phyloP scores from a whole-genome alignment of 129 eudicot species.

The Flaveria trinervia region DNA sequence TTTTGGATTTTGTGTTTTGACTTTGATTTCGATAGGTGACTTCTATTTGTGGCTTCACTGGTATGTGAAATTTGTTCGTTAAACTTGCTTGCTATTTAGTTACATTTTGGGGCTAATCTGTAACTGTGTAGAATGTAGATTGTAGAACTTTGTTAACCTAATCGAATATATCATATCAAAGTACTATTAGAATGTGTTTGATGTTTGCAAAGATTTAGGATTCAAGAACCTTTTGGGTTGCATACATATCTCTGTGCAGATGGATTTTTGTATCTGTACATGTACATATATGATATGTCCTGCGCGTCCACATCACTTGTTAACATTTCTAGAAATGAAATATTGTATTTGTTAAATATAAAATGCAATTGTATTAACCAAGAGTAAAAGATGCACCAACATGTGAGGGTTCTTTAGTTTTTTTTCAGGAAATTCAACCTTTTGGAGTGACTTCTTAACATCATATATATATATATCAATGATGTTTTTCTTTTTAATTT shows the following conservation, averaged over 20 bases:
- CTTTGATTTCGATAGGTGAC: neutral
- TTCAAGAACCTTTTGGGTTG: neutral
- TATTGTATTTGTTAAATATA: neutral
- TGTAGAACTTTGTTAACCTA: slow-evolving; percentile 6
- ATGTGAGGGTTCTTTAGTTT: neutral
- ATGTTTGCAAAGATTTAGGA: no score
- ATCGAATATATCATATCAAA: neutral
- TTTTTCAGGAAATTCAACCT: no score
- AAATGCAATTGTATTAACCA: neutral
- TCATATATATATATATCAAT: no score
- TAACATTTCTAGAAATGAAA: neutral
- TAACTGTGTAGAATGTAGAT: neutral
- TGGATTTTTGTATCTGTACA: no score
- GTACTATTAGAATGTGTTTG: neutral
- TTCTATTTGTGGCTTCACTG: no score
- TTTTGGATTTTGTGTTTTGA: neutral
- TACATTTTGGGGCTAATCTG: neutral
- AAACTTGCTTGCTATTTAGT: slow-evolving; percentile 1
- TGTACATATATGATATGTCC: no score
- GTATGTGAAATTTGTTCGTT: neutral
- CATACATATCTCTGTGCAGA: no score
- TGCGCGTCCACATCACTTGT: neutral
- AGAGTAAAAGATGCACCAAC: neutral
- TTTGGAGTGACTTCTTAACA: neutral
- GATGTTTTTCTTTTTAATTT: no score